Base-by-base conservation (phyloP, 2,329 filamentous ascomycete species). In the Ascochyta fabae region DNA sequence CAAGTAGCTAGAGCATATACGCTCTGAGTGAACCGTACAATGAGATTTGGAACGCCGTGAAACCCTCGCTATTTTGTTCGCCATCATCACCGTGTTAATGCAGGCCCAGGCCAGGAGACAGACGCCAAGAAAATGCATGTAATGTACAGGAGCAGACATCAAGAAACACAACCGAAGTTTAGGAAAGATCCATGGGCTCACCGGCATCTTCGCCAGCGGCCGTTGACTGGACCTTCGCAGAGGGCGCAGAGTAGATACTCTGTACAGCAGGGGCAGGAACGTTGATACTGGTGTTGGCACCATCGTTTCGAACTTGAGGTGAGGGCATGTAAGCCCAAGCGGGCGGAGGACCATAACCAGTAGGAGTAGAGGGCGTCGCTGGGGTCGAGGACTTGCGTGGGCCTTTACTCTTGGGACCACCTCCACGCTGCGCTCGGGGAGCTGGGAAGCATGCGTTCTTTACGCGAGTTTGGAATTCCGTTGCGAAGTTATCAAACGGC, bases 401-500 rank as follows among this genome's bases (percentile, higher is more conserved):
- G 10, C 42, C 55, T 48, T 67, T 69, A 9, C 51, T 53, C 40
- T 53, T 49, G 8, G 45, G 55, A 29, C 57, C 64, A 23, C 58
- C 59, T 26, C 56, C 47, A 15, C 68, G 64, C 33, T 64, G 62
- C 3, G 65, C 58, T 39, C 71, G 63, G 19, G 68, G 65, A 26
- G 65, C 65, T 7, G 69, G 70, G 35, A 65, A 68, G 50, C 66
- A 71, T 0, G 71, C 71, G 29, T 73, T 73, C 56, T 70, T 73
- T 15, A 75, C 66, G n/a, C 72, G 71, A 6, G 65, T 71, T 48
- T 75, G 72, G 39, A 75, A 68, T 26, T 75, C 72, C 6, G 43
- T 58, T 1, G 71, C 70, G 31, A 74, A 71, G 35, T 63, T 73
- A 51, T 75, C 72, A 47, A 73, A 75, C 1, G 69, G 70, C 48